Base-by-base conservation (phyloP, 2,329 filamentous ascomycete species). In the Pseudogymnoascus verrucosus region DNA sequence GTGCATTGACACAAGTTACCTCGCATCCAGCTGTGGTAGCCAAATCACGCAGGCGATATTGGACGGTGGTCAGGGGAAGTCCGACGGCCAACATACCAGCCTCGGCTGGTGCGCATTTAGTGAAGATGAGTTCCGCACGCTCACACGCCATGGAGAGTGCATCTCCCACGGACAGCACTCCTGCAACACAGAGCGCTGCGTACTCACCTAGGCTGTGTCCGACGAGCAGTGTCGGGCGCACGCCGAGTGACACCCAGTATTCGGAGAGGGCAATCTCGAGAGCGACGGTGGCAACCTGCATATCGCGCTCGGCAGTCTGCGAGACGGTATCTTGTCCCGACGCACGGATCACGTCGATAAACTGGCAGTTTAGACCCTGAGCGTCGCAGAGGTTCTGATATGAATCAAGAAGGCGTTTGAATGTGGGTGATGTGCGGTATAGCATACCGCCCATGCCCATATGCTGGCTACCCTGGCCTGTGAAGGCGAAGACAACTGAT, bases 211-310 rank as follows among this genome's bases (percentile, higher is more conserved):
- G 71, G 66, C 74, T 76, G 63, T 76, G 76, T 0, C 75, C 76
- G 8, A 78, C 63, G 5, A 78, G 44, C 4, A 77, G 81, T 19
- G 80, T 79, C 3, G 84, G 83, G 40, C 71, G 75, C 62, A 85
- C 74, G 37, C 81, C 82, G 79, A 80, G 83, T 1, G 79, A 81
- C 12, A 65, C 69, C 83, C 83, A 86, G 1, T 84, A 74, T 28
- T 76, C 77, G 2, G 80, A 78, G 5, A 86, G 74, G 1, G 84
- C 83, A 75, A 69, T 85, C 73, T 86, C 78, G 40, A 84, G 78
- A 62, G 78, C 80, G 57, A 75, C 75, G 4, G 82, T 72, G 0
- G 78, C 82, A 5, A 84, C 77, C 72, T 85, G 82, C 1, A 82
- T 74, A 36, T 81, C 71, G 1, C 44, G 44, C 23, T 51, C 44